A percentile compares a stretch with the other conserved stretches of the same genome.
Conservation (phyloP, 2,329 filamentous ascomycete species). For the Allantophomopsis lycopodina region DNA sequence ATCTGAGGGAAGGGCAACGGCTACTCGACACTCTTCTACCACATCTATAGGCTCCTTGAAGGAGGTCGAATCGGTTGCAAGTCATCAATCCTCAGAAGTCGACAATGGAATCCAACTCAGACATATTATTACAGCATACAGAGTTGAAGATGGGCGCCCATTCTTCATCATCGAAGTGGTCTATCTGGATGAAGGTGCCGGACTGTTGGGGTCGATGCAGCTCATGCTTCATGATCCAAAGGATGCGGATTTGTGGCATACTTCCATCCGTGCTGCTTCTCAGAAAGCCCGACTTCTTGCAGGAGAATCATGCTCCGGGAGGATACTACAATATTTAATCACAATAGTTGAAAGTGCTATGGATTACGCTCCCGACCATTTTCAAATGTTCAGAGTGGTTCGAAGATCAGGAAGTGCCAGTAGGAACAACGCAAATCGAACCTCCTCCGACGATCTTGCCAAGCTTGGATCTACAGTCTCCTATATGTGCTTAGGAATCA, state of each 20-base stretch:
- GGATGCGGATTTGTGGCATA: conserved; percentile 53
- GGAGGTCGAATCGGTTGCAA: conserved; percentile 40
- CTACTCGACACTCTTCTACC: conserved; percentile 39
- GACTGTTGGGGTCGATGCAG: conserved; percentile 46
- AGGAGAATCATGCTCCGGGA: conserved; percentile 36
- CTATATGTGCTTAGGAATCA: conserved; percentile 55
- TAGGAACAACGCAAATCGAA: conserved; percentile 26
- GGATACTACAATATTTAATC: conserved; percentile 47
- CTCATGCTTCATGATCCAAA: conserved; percentile 50
- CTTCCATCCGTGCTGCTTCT: conserved; percentile 44
- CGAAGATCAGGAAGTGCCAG: conserved; percentile 42
- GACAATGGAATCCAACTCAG: conserved; percentile 42
- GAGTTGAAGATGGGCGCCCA: conserved; percentile 51
- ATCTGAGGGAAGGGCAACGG: conserved; percentile 23
- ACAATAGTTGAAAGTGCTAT: conserved; percentile 48
- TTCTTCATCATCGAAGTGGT: conserved; percentile 55
- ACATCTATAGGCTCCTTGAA: conserved; percentile 46
- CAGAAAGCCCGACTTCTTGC: conserved; percentile 37
- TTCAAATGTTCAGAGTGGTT: conserved; percentile 56
- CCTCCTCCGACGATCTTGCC: conserved; percentile 51
- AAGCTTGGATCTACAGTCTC: conserved; percentile 51
- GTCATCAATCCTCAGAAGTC: conserved; percentile 32
- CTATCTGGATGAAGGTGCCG: conserved; percentile 50
- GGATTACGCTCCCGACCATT: conserved; percentile 55
- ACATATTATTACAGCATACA: conserved; percentile 54